These are phyloP conservation scores for Pogostemon cablin DNA, from an alignment of 257 asterid genomes.

Conservation along the genomic window DNA sequence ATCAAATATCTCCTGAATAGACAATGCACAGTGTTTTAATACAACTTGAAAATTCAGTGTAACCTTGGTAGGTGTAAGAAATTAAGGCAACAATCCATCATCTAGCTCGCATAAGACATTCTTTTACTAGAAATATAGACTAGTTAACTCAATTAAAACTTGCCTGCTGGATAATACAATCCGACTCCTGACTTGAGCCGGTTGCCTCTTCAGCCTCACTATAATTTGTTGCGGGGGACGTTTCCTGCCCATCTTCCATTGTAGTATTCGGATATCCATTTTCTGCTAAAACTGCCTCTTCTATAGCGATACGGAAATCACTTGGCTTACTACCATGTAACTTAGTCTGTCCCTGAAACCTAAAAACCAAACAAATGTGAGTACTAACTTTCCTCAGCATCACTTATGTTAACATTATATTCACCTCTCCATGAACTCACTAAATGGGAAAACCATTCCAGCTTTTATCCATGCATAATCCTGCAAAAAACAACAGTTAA, in stretches of 20 bases:
- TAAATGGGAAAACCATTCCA: slow-evolving; percentile 89
- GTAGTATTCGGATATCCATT: slow-evolving; percentile 47
- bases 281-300: slow-evolving; percentile 79
- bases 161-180: slow-evolving; percentile 64
- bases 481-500: slow-evolving; percentile 43
- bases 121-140: slow-evolving; percentile 6
- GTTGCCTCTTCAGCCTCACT: slow-evolving; percentile 71
- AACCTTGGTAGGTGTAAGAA: slow-evolving; percentile 13
- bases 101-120: slow-evolving; percentile 21
- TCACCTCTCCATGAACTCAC: slow-evolving; percentile 81
- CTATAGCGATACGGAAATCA: slow-evolving; percentile 78
- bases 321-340: slow-evolving; percentile 85
- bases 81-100: slow-evolving; percentile 23
- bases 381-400: slow-evolving; percentile 14
- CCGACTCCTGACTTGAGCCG: slow-evolving; percentile 74
- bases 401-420: slow-evolving; percentile 30
- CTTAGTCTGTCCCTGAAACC: slow-evolving; percentile 94
- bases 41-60: slow-evolving; percentile 24
- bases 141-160: slow-evolving; percentile 36
- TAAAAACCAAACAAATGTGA: slow-evolving; percentile 40
- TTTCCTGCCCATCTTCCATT: slow-evolving; percentile 47
- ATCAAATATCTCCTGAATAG: slow-evolving; percentile 51
- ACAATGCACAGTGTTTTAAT: slow-evolving; percentile 19
- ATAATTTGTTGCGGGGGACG: slow-evolving; percentile 37
- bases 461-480: slow-evolving; percentile 95